Conservation (phyloP, 2,329 filamentous ascomycete species). For the Rhynchosporium graminicola region DNA sequence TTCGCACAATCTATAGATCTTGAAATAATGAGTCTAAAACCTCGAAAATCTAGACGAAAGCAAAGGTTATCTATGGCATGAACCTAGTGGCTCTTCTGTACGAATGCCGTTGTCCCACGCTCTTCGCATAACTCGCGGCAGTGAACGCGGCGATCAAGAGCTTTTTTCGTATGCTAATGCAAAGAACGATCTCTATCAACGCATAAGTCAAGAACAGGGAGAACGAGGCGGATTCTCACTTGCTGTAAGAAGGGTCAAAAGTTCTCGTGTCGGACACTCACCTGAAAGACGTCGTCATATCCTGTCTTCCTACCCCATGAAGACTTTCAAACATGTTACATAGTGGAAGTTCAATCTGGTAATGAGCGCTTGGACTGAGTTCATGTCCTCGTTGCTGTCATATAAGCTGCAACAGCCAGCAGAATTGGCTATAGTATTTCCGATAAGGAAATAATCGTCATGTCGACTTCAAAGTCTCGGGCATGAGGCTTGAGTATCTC, state of each 20-base stretch:
- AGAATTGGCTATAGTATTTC: neutral
- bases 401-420: neutral
- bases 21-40: conserved; percentile 18
- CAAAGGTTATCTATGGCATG: conserved; percentile 16
- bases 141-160: conserved; percentile 7
- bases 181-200: neutral
- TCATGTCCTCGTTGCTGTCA: neutral
- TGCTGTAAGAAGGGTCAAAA: conserved; percentile 7
- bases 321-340: conserved; percentile 10
- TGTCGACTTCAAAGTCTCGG: too few species aligned
- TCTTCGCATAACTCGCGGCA: conserved; percentile 7
- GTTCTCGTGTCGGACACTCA: conserved; percentile 15
- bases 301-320: neutral
- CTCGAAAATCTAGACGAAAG: conserved; percentile 10
- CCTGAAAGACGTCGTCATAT: conserved; percentile 11
- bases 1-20: conserved; percentile 21
- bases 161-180: neutral
- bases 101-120: conserved; percentile 3
- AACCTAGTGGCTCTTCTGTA: conserved; percentile 1
- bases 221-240: neutral
- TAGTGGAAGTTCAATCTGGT: conserved; percentile 6
- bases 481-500: too few species aligned
- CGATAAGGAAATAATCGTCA: neutral
- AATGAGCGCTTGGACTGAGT: conserved; percentile 12
- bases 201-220: conserved; percentile 13